These are phyloP conservation scores for Pyrrhoderma noxium DNA, from an alignment of 1,284 basidiomycete species.

Conservation along the genomic window DNA sequence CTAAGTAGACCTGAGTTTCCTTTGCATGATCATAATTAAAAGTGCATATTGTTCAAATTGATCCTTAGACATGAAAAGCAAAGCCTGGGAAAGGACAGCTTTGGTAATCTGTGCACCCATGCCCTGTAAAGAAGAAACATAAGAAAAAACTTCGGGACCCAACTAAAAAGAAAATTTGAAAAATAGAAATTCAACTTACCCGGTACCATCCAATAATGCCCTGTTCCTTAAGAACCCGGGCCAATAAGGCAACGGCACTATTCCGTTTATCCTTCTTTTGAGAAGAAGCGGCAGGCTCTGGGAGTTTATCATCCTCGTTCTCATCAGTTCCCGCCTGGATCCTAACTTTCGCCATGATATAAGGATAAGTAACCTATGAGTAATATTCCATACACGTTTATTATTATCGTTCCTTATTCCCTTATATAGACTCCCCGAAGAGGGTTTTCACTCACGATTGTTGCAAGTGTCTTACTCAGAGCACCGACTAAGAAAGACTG, in stretches of 20 bases:
- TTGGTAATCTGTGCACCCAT: conserved; percentile 90
- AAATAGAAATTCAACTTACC: conserved; percentile 42
- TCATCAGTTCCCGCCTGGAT: conserved; percentile 79
- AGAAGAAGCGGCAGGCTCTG: conserved; percentile 30
- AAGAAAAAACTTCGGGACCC: neutral
- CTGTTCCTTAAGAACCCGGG: conserved; percentile 65
- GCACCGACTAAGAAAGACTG: conserved; percentile 88
- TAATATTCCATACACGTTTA: neutral
- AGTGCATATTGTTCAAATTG: conserved; percentile 77
- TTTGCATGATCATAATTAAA: conserved; percentile 39
- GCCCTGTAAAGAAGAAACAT: conserved; percentile 42
- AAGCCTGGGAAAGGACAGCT: conserved; percentile 78
- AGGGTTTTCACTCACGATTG: conserved; percentile 57
- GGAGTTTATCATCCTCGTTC: conserved; percentile 32
- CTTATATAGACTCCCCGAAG: no score
- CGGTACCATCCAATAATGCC: conserved; percentile 93
- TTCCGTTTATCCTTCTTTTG: conserved; percentile 44
- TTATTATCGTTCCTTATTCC: neutral
- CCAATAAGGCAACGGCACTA: conserved; percentile 74
- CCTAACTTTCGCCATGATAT: conserved; percentile 96
- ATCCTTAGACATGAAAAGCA: conserved; percentile 78
- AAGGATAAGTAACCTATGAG: conserved; percentile 78
- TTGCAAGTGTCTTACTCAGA: conserved; percentile 91
- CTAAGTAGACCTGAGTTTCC: conserved; percentile 3
- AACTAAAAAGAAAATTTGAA: conserved; percentile 3